Evolutionary conservation across 768 basidiomycete genomes (phyloP).

Genomic region (Suillus paluster): DNA sequence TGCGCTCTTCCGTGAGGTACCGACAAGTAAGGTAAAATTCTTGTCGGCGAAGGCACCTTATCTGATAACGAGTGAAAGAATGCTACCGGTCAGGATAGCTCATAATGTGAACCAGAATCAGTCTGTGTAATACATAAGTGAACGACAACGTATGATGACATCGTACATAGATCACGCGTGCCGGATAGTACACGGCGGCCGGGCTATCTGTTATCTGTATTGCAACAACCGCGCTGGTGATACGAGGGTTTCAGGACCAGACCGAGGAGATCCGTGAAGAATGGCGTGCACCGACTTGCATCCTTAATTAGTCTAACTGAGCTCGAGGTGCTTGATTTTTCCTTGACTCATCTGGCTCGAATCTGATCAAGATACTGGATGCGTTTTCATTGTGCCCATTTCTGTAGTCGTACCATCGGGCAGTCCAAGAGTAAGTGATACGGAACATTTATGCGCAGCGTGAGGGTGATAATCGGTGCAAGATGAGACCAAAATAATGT

Average conservation of each 20-base stretch:
- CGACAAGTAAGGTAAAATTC: not conserved
- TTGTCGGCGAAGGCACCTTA: not conserved
- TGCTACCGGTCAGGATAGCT: not conserved
- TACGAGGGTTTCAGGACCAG: not conserved
- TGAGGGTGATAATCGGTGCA: not conserved
- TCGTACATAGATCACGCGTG: not conserved
- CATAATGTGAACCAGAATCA: not conserved
- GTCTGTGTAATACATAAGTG: not conserved
- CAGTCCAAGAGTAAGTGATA: not conserved
- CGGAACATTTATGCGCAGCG: not conserved
- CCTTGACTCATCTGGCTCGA: not conserved
- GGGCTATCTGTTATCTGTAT: not conserved
- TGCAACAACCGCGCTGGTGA: not conserved
- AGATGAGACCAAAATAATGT: not conserved
- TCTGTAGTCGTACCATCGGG: not conserved
- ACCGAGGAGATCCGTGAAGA: not conserved
- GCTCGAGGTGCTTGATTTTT: too few relatives aligned
- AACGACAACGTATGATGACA: not conserved
- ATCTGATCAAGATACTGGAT: not conserved
- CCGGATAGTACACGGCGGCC: not conserved
- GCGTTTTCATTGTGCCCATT: not conserved
- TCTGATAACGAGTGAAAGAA: not conserved
- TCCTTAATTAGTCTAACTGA: not conserved
- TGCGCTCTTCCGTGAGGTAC: not conserved
- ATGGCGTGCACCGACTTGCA: not conserved